These are phyloP conservation scores for Coniella vitis DNA, from an alignment of 2,329 filamentous ascomycete genomes.

Conservation along the genomic window DNA sequence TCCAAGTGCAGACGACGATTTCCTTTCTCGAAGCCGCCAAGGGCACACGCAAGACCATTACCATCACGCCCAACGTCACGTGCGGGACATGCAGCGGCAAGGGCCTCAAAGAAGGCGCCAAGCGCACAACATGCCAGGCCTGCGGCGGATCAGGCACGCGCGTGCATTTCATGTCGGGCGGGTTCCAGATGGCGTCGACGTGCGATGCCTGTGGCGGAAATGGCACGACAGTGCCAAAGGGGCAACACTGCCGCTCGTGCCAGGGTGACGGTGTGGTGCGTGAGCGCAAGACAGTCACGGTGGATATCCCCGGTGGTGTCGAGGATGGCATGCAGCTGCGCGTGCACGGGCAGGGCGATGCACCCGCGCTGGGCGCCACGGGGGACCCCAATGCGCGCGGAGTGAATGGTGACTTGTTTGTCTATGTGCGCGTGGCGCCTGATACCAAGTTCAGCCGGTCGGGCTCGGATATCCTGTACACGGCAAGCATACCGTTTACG, in stretches of 20 bases:
- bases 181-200: constrained; percentile 92
- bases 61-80: constrained; percentile 70
- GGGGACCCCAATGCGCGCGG: constrained; percentile 56
- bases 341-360: constrained; percentile 80
- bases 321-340: constrained; percentile 93
- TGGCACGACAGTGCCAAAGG: constrained; percentile 68
- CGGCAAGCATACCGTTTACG: constrained; percentile 82
- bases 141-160: constrained; percentile 84
- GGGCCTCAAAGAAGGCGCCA: constrained; percentile 75
- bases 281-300: constrained; percentile 73
- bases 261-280: constrained; percentile 76
- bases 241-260: constrained; percentile 75
- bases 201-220: constrained; percentile 76
- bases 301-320: constrained; percentile 92
- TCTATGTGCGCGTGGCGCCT: constrained; percentile 80
- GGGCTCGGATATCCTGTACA: constrained; percentile 88
- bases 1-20: constrained; percentile 88
- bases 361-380: constrained; percentile 67
- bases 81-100: constrained; percentile 80
- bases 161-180: constrained; percentile 83
- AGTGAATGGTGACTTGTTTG: constrained; percentile 82
- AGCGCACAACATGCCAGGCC: constrained; percentile 64
- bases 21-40: constrained; percentile 96
- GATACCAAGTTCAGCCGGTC: constrained; percentile 84
- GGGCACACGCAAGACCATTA: constrained; percentile 81